phyloP scores from a whole-genome alignment of 2,329 filamentous ascomycete species.

The Clarireedia hainanense region DNA sequence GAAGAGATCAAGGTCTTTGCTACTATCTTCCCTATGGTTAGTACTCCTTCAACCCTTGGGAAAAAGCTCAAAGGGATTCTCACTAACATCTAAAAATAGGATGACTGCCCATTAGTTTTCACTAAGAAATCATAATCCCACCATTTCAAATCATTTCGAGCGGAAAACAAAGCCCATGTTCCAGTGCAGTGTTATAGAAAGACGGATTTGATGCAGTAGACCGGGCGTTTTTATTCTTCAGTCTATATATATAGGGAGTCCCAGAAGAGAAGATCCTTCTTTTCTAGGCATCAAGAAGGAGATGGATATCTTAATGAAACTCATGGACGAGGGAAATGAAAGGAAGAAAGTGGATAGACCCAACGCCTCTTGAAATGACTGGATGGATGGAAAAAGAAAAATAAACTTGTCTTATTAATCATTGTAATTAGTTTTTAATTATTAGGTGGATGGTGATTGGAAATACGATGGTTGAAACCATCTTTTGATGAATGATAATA shows the following conservation, averaged over 20 bases:
- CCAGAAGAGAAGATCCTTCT: not conserved
- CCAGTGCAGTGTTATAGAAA: not conserved
- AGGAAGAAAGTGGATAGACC: not conserved
- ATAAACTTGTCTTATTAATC: not conserved
- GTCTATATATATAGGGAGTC: conserved; percentile 2
- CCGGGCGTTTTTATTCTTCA: conserved; percentile 3
- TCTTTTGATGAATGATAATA: not conserved
- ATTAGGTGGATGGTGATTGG: not conserved
- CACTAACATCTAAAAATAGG: conserved; percentile 4
- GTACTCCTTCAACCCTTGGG: conserved; percentile 22
- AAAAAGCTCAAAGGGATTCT: not conserved
- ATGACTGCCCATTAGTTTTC: conserved; percentile 10
- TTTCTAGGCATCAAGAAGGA: not conserved
- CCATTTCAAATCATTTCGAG: not conserved
- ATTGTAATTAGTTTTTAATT: not conserved
- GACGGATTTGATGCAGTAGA: conserved; percentile 6
- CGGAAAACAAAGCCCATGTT: not conserved
- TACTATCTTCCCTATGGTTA: conserved; percentile 92
- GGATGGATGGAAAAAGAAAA: not conserved
- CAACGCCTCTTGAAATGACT: not conserved
- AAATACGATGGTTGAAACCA: not conserved
- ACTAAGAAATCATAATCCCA: conserved; percentile 3
- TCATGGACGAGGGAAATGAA: not conserved
- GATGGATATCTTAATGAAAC: not conserved
- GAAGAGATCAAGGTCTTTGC: conserved; percentile 99